Percentiles rank a stretch among this genome's conserved stretches.
Evolutionary conservation across 176 grass and related monocot species (phyloP).

Genomic region (Ensete ventricosum): DNA sequence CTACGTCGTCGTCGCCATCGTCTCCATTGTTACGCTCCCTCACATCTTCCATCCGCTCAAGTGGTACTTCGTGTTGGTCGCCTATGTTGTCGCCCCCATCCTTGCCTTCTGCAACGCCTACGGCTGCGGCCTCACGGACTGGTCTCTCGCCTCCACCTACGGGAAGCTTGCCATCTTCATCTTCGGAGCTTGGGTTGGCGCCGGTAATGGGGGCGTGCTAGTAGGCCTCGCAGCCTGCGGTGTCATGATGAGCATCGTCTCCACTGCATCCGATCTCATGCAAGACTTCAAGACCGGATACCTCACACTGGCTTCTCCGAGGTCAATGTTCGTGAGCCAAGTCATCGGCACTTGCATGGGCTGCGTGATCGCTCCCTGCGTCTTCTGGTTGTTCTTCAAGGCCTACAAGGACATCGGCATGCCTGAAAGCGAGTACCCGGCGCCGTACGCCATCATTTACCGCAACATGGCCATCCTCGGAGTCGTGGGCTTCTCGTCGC

Average conservation of each 20-base stretch:
- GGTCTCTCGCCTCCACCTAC: slow-evolving; percentile 28
- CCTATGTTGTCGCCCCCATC: slow-evolving; percentile 18
- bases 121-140: slow-evolving; percentile 25
- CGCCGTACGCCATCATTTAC: slow-evolving; percentile 23
- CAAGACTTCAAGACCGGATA: slow-evolving; percentile 38
- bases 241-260: slow-evolving; percentile 30
- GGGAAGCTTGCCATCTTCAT: slow-evolving; percentile 31
- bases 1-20: slow-evolving; percentile 3
- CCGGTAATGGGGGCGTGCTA: slow-evolving; percentile 16
- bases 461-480: slow-evolving; percentile 28
- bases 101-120: slow-evolving; percentile 33
- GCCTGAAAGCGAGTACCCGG: slow-evolving; percentile 16
- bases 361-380: slow-evolving; percentile 24
- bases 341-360: slow-evolving; percentile 27
- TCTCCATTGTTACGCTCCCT: slow-evolving; percentile 22
- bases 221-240: slow-evolving; percentile 31
- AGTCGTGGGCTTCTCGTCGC: slow-evolving; percentile 18
- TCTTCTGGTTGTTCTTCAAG: slow-evolving; percentile 38
- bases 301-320: slow-evolving; percentile 25
- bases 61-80: slow-evolving; percentile 28
- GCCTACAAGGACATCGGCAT: slow-evolving; percentile 22
- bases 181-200: slow-evolving; percentile 27
- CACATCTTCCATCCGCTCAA: slow-evolving; percentile 25
- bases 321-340: slow-evolving; percentile 34
- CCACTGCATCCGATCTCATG: slow-evolving; percentile 26